phyloP scores from a whole-genome alignment of 2,329 filamentous ascomycete genomes.

The Aspergillus fructus region DNA sequence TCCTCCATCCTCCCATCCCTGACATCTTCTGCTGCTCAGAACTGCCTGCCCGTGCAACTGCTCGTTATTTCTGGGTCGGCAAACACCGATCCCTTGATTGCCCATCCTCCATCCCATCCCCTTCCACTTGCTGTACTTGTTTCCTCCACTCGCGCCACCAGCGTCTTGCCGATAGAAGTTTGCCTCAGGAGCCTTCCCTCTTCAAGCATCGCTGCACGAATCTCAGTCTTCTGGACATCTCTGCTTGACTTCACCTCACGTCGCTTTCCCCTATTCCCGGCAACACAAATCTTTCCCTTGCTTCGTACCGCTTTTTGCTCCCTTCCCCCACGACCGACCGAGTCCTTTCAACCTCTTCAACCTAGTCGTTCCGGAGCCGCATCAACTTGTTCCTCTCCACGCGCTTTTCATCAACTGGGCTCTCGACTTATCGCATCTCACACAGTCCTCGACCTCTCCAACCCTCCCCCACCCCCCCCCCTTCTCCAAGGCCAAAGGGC shows the following conservation, averaged over 20 bases:
- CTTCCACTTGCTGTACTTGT: conserved; percentile 9
- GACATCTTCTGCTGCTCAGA: not conserved
- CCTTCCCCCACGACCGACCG: conserved; percentile 9
- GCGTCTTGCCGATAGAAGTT: conserved; percentile 14
- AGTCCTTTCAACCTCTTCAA: conserved; percentile 3
- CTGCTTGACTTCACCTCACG: conserved; percentile 4
- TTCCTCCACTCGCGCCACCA: conserved; percentile 12
- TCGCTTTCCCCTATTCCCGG: not conserved
- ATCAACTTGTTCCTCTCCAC: conserved; percentile 16
- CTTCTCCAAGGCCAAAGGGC: conserved; percentile 30
- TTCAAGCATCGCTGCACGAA: not conserved
- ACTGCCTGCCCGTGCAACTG: not conserved
- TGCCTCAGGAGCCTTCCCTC: conserved; percentile 6
- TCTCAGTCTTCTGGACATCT: not conserved
- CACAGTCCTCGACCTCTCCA: conserved; percentile 23
- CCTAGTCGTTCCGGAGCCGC: conserved; percentile 19
- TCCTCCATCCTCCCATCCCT: not conserved
- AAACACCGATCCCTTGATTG: conserved; percentile 15
- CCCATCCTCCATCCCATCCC: not conserved
- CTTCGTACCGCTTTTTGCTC: conserved; percentile 14
- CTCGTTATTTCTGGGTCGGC: not conserved
- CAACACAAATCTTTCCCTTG: conserved; percentile 7
- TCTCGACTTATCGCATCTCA: conserved; percentile 14
- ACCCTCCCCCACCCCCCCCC: conserved; percentile 18
- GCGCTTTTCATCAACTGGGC: conserved; percentile 19